Base-by-base conservation (phyloP, 2,329 filamentous ascomycete genomes). In the Metarhizium brunneum region DNA sequence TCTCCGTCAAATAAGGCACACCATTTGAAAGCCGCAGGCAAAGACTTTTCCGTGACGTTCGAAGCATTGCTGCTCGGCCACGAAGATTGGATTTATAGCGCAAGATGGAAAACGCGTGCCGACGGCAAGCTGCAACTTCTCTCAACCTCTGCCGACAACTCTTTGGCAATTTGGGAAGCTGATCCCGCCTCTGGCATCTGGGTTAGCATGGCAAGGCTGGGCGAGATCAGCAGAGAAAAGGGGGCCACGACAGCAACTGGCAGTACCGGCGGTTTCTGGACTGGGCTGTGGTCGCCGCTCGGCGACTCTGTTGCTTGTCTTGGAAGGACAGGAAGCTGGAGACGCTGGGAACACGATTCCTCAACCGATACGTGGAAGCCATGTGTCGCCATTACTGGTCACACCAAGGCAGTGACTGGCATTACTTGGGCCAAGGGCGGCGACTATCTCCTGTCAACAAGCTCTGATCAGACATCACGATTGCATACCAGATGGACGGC, bases 51-150 rank as follows among this genome's bases (percentile, higher is more conserved):
- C 6, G 78, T 96, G 55, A 95, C 91, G 0, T 97, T 99, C 62
- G 94, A 99, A 69, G 94, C 94, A 1, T 76, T 99, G 2, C 80
- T 99, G 6, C 81, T 99, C 2, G 94, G 94, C 8, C 94, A 99
- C 66, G 94, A 99, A 67, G 94, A 99, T 66, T 99, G 94, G 94
- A 92, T 99, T 56, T 97, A 96, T 71, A 95, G 88, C 55, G 86
- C 89, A 2, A 77, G 79, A 54, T 96, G 92, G 92, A 80, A 81
- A 57, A 76, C 77, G 6, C 68, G 75, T 47, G 65, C 71, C 14
- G 72, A 75, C 57, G 72, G 68, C 18, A 82, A 78, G 57, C 76
- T 88, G 13, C 89, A 88, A 62, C 81, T 96, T 8, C 81, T 99
- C 3, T 92, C 92, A 2, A 86, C 92, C 0, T 97, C 94, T 3